Evolutionary conservation across 2,329 filamentous ascomycete species (phyloP).

Genomic region (Nothomitra cinnamomea): DNA sequence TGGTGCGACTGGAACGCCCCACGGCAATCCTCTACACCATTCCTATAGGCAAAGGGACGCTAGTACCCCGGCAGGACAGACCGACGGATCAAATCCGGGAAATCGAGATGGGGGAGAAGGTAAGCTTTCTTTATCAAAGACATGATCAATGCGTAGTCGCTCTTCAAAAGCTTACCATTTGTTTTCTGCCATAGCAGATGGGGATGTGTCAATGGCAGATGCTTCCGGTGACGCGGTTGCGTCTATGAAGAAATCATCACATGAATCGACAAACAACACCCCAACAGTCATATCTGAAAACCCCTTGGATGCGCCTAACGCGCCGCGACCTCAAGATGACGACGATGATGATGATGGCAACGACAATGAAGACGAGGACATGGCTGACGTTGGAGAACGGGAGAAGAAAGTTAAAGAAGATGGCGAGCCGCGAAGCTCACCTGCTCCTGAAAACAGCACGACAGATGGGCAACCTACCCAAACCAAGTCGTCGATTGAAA

Average conservation of each 20-base stretch:
- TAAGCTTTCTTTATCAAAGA: conserved; percentile 16
- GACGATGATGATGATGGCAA: conserved; percentile 17
- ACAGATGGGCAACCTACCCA: conserved; percentile 41
- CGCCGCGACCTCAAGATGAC: conserved; percentile 43
- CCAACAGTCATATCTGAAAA: conserved; percentile 41
- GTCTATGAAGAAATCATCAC: conserved; percentile 34
- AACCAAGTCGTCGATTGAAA: conserved; percentile 67
- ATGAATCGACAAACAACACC: conserved; percentile 20
- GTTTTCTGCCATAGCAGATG: neutral
- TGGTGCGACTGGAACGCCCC: conserved; percentile 32
- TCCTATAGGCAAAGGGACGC: conserved; percentile 32
- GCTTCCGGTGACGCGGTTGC: conserved; percentile 15
- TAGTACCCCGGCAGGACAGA: conserved; percentile 15
- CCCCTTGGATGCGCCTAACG: conserved; percentile 51
- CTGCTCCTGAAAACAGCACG: conserved; percentile 31
- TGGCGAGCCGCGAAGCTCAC: conserved; percentile 15
- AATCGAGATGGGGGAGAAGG: conserved; percentile 28
- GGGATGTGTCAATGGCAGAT: conserved; percentile 41
- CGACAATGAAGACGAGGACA: conserved; percentile 11
- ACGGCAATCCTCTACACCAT: conserved; percentile 39
- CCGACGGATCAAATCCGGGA: conserved; percentile 8
- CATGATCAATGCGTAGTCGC: neutral
- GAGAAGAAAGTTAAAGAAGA: conserved; percentile 26
- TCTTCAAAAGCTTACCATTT: neutral
- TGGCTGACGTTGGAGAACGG: conserved; percentile 22